Evolutionary conservation across 2,329 filamentous ascomycete species (phyloP).

Genomic region (Didymella keratinophila): DNA sequence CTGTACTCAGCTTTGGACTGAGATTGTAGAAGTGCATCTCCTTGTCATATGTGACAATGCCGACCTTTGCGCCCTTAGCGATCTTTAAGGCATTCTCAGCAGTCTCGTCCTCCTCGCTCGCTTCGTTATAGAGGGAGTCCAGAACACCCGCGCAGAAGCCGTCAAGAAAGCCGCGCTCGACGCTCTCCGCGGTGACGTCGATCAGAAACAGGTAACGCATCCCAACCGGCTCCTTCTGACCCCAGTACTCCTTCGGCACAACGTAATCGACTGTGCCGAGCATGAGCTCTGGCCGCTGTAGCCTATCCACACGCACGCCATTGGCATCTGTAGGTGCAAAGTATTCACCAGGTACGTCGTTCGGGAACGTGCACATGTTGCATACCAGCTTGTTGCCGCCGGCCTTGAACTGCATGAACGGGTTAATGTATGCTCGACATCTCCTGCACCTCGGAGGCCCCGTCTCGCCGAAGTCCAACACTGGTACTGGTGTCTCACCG

Average conservation of each 20-base stretch:
- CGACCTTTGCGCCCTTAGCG: slow-evolving; percentile 83
- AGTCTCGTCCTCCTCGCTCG: slow-evolving; percentile 55
- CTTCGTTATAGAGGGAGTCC: slow-evolving; percentile 79
- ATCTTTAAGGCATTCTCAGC: slow-evolving; percentile 64
- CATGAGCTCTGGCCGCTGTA: slow-evolving; percentile 87
- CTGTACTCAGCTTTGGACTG: slow-evolving; percentile 78
- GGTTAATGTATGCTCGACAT: slow-evolving; percentile 97
- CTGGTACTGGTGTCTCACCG: slow-evolving; percentile 86
- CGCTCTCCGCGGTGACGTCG: slow-evolving; percentile 90
- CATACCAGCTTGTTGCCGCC: slow-evolving; percentile 97
- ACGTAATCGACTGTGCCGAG: slow-evolving; percentile 94
- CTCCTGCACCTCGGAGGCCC: slow-evolving; percentile 91
- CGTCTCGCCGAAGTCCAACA: slow-evolving; percentile 91
- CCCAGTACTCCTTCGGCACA: slow-evolving; percentile 99
- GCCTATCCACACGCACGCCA: slow-evolving; percentile 84
- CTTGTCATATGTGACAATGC: slow-evolving; percentile 95
- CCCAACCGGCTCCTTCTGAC: slow-evolving; percentile 82
- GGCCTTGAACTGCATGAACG: slow-evolving; percentile 96
- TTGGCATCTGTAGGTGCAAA: slow-evolving; percentile 89
- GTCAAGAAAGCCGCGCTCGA: slow-evolving; percentile 88
- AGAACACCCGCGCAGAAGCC: slow-evolving; percentile 90
- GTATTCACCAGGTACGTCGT: slow-evolving; percentile 91
- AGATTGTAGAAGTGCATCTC: slow-evolving; percentile 99
- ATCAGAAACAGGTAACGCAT: slow-evolving; percentile 90
- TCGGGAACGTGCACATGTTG: slow-evolving; percentile 97